A percentile compares a stretch with the other conserved stretches of the same genome.
Evolutionary conservation across 2,329 filamentous ascomycete species (phyloP).

Genomic region (Fusarium sp.): DNA sequence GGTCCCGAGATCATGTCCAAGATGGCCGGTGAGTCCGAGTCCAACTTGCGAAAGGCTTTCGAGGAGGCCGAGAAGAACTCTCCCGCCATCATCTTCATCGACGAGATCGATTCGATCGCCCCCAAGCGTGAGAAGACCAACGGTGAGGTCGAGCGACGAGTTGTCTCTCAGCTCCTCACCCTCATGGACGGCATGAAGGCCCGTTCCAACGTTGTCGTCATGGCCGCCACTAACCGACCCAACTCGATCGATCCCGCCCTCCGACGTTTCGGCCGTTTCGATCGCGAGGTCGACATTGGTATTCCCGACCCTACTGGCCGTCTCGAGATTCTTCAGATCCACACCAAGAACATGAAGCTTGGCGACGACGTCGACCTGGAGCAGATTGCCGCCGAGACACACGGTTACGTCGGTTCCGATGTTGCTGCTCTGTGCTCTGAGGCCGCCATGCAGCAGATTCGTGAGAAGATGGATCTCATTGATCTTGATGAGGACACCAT

Average conservation of each 20-base stretch:
- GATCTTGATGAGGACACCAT: constrained; percentile 99
- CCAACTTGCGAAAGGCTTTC: constrained; percentile 97
- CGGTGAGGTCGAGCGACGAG: constrained; percentile 97
- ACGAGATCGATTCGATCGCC: constrained; percentile 98
- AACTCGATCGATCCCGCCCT: constrained; percentile 99
- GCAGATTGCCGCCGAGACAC: constrained; percentile 95
- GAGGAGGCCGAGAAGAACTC: constrained; percentile 99
- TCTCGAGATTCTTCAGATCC: constrained; percentile 98
- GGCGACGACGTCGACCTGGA: constrained; percentile 96
- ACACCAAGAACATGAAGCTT: constrained; percentile 99
- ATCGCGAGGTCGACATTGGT: constrained; percentile 98
- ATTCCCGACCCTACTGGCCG: constrained; percentile 97
- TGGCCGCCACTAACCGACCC: constrained; percentile 98
- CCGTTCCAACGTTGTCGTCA: constrained; percentile 96
- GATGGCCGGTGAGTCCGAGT: constrained; percentile 99
- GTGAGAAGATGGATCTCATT: constrained; percentile 99
- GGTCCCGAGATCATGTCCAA: constrained; percentile 99
- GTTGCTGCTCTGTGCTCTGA: constrained; percentile 97
- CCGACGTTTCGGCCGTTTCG: constrained; percentile 97
- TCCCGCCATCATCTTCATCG: constrained; percentile 98
- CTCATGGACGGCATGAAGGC: constrained; percentile 99
- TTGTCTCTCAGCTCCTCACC: constrained; percentile 94
- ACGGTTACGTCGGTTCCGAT: constrained; percentile 99
- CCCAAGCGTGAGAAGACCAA: constrained; percentile 99
- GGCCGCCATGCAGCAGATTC: constrained; percentile 99